Evolutionary conservation across 2,329 filamentous ascomycete genomes (phyloP).

Genomic region (Leptographium radiaticola): DNA sequence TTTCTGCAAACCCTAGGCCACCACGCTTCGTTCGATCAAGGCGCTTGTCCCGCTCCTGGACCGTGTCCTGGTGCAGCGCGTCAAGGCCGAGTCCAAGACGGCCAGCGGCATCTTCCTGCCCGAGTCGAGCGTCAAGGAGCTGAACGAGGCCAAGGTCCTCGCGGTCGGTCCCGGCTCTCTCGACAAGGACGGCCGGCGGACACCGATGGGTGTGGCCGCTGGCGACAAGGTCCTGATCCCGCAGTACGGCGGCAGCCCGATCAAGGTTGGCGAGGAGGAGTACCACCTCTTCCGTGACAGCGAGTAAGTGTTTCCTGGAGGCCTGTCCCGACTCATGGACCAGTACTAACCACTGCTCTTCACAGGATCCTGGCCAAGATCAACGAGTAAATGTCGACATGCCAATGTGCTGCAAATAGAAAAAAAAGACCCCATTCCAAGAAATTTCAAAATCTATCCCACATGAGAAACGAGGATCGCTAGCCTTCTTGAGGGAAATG

Average conservation of each 20-base stretch:
- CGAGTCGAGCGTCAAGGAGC: conserved; percentile 91
- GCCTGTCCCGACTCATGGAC: background rate
- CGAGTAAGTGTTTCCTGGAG: conserved; percentile 56
- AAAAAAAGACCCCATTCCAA: conserved; percentile 11
- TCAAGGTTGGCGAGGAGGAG: conserved; percentile 97
- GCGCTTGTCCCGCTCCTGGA: conserved; percentile 90
- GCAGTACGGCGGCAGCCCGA: conserved; percentile 86
- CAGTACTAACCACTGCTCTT: background rate
- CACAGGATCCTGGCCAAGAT: conserved; percentile 92
- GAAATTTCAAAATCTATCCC: background rate
- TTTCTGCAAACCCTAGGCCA: conserved; percentile 30
- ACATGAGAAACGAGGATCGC: background rate
- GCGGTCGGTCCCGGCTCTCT: conserved; percentile 83
- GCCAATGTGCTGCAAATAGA: background rate
- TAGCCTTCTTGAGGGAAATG: background rate
- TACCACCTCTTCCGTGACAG: conserved; percentile 92
- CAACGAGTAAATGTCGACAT: conserved; percentile 59
- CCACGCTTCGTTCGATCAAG: conserved; percentile 87
- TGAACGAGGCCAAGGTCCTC: conserved; percentile 94
- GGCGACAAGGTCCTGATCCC: conserved; percentile 95
- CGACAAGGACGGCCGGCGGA: conserved; percentile 78
- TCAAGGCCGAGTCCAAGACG: conserved; percentile 96
- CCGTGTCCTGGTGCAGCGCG: conserved; percentile 92
- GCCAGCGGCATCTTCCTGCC: conserved; percentile 95
- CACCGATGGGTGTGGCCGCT: conserved; percentile 66